These are phyloP conservation scores for Ganoderma multipileum DNA, from an alignment of 1,284 basidiomycete species.

Conservation along the genomic window DNA sequence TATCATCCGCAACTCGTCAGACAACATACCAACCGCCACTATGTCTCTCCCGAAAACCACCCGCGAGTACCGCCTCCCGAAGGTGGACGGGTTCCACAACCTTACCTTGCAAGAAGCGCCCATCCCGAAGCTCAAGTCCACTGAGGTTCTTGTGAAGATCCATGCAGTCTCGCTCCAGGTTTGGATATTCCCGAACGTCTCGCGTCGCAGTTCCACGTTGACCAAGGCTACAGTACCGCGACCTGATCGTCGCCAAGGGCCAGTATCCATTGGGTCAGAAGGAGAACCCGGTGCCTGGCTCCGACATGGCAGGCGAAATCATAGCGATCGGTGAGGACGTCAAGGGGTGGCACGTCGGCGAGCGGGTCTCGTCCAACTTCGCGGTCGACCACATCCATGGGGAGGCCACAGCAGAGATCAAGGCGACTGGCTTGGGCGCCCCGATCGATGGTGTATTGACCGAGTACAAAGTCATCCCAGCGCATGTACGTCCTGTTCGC, in stretches of 20 bases:
- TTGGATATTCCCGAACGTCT: background rate
- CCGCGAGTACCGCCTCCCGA: conserved; percentile 43
- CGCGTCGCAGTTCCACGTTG: conserved; percentile 11
- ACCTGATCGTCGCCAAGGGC: conserved; percentile 47
- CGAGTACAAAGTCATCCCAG: conserved; percentile 49
- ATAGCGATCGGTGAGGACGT: conserved; percentile 59
- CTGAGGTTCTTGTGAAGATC: conserved; percentile 56
- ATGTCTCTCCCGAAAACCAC: conserved; percentile 40
- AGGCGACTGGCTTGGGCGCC: conserved; percentile 52
- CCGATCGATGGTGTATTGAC: conserved; percentile 60
- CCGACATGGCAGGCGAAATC: conserved; percentile 70
- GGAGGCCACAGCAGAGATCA: conserved; percentile 31
- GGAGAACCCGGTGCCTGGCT: conserved; percentile 55
- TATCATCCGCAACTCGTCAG: background rate
- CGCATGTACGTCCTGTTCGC: conserved; percentile 40
- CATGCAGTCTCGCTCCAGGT: conserved; percentile 57
- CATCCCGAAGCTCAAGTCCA: conserved; percentile 43
- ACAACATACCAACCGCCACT: background rate
- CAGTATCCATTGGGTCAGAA: conserved; percentile 40
- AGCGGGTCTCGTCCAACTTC: conserved; percentile 54
- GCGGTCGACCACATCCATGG: conserved; percentile 30
- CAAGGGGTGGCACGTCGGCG: conserved; percentile 48
- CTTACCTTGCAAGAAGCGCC: conserved; percentile 42
- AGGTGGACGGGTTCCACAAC: conserved; percentile 39
- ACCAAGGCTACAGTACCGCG: conserved; percentile 45